Base-by-base conservation (phyloP, 768 basidiomycete genomes). In the Pisolithus microcarpus region DNA sequence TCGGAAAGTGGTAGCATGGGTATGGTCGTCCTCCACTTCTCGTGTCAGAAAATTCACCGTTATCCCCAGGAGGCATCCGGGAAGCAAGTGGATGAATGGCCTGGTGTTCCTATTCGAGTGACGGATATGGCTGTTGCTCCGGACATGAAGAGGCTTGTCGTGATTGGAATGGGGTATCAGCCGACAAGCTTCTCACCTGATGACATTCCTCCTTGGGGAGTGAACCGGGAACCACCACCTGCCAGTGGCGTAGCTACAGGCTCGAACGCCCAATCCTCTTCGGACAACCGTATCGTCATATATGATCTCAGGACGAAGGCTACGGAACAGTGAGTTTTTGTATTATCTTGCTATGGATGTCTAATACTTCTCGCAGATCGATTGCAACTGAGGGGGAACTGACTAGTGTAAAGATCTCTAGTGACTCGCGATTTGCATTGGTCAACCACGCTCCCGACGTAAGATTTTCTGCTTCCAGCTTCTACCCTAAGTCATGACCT, bases 391-490 rank as follows among this genome's bases (percentile, higher is more conserved):
- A 83, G 42, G 87, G 86, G 24, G 92, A 94, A 64, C 72, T 93
- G 40, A 93, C 91, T 26, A 92, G 90, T 65, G 83, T 96, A 58
- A 86, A 84, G 65, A 75, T 94, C 34, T 91, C 93, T 15, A 74
- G 78, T 49, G 86, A 97, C 69, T 95, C 91, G 30, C 84, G 81
- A 55, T 90, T 81, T 61, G 90, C 90, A 2, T 73, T 98, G 48
- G 79, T 97, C 54, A 95, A 86, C 62, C 87, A 88, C 62, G 79
- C 88, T 37, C 91, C 91, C 6, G 85, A 92, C 69, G 91, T 91
- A 65, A 77, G 83, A 67, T 52, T 52, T 42, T 46, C 45, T 28
- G 7, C 7, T 7, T 18, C 50, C 11, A 15, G 40, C 13, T n/a
- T 15, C 37, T 19, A 26, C 13, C 19, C 36, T 36, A 11, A 36